Base-by-base conservation (phyloP, 78 protist species). In the slime mould (Dictyostelium discoideum) region DNA sequence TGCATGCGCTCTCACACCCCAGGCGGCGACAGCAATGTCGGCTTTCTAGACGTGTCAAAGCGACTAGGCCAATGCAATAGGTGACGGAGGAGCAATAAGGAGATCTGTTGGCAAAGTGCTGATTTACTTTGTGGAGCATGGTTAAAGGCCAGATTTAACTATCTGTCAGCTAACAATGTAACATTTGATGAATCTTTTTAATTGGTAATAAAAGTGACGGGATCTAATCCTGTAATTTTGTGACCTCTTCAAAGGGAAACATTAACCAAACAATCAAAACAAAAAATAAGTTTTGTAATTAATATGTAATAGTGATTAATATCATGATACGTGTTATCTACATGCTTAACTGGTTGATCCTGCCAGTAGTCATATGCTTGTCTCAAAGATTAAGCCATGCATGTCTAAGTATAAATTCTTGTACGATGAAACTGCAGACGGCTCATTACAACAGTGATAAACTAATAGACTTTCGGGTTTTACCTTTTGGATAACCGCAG, bases 351-450 rank as follows among this genome's bases (percentile, higher is more conserved):
- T 97, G 98, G 97, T 97, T 95, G 98, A 97, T 97, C 98, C 98
- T 97, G 98, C 97, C 98, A 97, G 98, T 92, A 95, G 98, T 96
- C 97, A 96, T 94, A 95, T 97, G 97, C 98, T 97, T 95, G 97
- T 97, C 97, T 96, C 94, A 96, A 97, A 88, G 98, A 97, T 96
- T 96, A 97, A 97, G 98, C 98, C 98, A 97, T 97, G 98, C 97
- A 97, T 83, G 97, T 96, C 93, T 90, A 96, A 97, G 98, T 92
- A 96, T 96, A 96, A 92, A 69, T 73, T 20, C 44, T 63, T 96
- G 29, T 87, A 96, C 86, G 40, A 84, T 81, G 95, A 97, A 93
- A 95, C 98, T 97, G 98, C 97, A 95, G 92, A 97, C 94, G 97
- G 98, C 98, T 97, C 97, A 86, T 95, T 97, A 94, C 79, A 92